Base-by-base conservation (phyloP, 2,329 filamentous ascomycete species). In the Microdochium trichocladiopsis region DNA sequence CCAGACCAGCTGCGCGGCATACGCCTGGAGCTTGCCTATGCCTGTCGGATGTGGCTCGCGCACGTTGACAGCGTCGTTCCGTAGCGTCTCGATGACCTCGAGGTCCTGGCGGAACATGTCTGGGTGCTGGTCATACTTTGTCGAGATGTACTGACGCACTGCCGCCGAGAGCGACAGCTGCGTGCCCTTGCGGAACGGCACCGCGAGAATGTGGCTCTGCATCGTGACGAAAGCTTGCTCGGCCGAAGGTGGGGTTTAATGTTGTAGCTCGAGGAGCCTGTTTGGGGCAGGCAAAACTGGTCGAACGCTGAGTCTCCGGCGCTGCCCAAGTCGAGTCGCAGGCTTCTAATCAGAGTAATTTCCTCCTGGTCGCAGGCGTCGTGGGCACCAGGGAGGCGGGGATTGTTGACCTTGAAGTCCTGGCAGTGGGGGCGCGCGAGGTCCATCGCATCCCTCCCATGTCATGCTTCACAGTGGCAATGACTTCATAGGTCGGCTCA, bases 91-190 rank as follows among this genome's bases (percentile, higher is more conserved):
- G 63, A 99, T 91, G 58, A 87, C 81, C 64, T 92, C 84, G 53
- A 84, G 83, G 72, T 99, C 94, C 57, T 89, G 81, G 57, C 84
- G 83, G 71, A 99, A 99, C 87, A 96, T 95, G 69, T 96, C 91
- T 31, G 94, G 93, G 66, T 96, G 93, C 68, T 99, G 94, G 70
- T 97, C 93, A 86, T 97, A 97, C 78, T 97, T 96, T 69, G 84
- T 87, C 56, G 91, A 95, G 64, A 99, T 97, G 74, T 99, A 97
- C 67, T 94, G 86, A 58, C 89, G 90, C 67, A 99, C 91, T 49
- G 91, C 88, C 55, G 83, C 78, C 52, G 89, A 87, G 56, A 97
- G 80, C 54, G 87, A 87, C 41, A 96, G 77, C 53, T 86, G 79
- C 57, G 88, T 84, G 50, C 91, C 93, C 66, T 86, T 88, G 61